These are phyloP conservation scores for Botrytis squamosa DNA, from an alignment of 2,329 filamentous ascomycete species.

Conservation along the genomic window DNA sequence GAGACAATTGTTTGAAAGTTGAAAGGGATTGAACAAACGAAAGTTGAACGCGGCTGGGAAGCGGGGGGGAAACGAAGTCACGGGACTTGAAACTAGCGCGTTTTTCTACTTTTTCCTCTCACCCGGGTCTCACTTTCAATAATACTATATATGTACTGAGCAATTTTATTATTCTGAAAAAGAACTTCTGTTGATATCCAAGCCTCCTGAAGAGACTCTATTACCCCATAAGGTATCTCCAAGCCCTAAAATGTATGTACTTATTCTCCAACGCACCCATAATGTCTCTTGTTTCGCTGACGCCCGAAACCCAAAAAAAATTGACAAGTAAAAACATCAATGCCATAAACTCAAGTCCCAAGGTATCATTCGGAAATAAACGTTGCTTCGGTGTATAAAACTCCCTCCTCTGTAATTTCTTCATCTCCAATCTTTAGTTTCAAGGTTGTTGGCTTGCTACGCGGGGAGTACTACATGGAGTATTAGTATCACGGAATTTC, in stretches of 20 bases:
- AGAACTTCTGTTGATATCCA: not conserved
- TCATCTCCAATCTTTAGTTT: conserved; percentile 84
- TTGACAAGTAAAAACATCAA: conserved; percentile 17
- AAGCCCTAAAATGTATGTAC: not conserved
- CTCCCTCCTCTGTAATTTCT: conserved; percentile 74
- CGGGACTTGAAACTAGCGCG: not conserved
- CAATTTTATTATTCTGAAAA: not conserved
- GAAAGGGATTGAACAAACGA: not conserved
- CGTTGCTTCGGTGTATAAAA: conserved; percentile 85
- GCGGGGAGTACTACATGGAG: conserved; percentile 64
- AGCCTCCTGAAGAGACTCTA: not conserved
- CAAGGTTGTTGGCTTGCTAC: conserved; percentile 62
- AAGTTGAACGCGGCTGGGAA: conserved; percentile 3
- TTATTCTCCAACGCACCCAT: conserved; percentile 36
- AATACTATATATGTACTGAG: not conserved
- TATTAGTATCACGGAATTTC: conserved; percentile 31
- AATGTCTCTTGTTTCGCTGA: conserved; percentile 31
- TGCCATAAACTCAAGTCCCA: not conserved
- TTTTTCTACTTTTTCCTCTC: not conserved
- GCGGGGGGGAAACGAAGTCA: not conserved
- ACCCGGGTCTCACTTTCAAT: not conserved
- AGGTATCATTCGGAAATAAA: conserved; percentile 69
- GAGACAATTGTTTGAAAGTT: not conserved
- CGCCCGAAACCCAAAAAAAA: conserved; percentile 28
- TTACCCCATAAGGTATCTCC: conserved; percentile 5